These are phyloP conservation scores for Podospora pseudopauciseta DNA, from an alignment of 495 filamentous ascomycete species.

Conservation along the genomic window DNA sequence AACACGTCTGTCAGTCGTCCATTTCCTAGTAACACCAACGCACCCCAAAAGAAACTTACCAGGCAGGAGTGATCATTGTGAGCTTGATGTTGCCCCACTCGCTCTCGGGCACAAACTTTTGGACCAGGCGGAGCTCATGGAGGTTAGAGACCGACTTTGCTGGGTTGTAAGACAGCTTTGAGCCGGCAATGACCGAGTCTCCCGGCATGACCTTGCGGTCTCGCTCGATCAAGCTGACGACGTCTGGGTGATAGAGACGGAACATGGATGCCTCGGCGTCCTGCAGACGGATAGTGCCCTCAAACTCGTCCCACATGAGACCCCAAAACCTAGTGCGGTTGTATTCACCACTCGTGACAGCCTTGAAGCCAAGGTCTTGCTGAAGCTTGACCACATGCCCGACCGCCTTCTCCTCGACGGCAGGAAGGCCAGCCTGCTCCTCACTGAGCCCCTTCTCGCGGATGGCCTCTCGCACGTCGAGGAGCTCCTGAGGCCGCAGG, in stretches of 20 bases:
- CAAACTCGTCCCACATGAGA: conserved; percentile 70
- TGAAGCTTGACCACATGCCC: conserved; percentile 63
- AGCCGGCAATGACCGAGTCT: conserved; percentile 68
- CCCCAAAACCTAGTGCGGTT: conserved; percentile 62
- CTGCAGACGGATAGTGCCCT: conserved; percentile 60
- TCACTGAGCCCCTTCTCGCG: conserved; percentile 55
- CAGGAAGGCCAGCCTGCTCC: conserved; percentile 49
- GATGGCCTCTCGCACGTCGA: conserved; percentile 57
- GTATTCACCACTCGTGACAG: conserved; percentile 74
- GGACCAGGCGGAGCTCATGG: conserved; percentile 64
- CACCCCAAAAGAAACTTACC: neutral
- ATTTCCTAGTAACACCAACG: neutral
- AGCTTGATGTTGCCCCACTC: conserved; percentile 65
- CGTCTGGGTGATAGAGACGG: conserved; percentile 72
- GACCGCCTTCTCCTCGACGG: conserved; percentile 63
- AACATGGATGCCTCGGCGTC: conserved; percentile 67
- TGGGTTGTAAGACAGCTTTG: conserved; percentile 66
- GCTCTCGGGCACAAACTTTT: conserved; percentile 55
- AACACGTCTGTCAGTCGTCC: neutral
- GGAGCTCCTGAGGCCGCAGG: conserved; percentile 65
- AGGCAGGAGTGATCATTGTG: conserved; percentile 65
- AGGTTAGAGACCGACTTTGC: conserved; percentile 63
- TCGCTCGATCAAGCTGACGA: conserved; percentile 62
- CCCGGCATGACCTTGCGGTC: conserved; percentile 65
- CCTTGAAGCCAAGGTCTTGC: conserved; percentile 61